Conservation (phyloP, 2,329 filamentous ascomycete genomes). For the Metarhizium guizhouense region DNA sequence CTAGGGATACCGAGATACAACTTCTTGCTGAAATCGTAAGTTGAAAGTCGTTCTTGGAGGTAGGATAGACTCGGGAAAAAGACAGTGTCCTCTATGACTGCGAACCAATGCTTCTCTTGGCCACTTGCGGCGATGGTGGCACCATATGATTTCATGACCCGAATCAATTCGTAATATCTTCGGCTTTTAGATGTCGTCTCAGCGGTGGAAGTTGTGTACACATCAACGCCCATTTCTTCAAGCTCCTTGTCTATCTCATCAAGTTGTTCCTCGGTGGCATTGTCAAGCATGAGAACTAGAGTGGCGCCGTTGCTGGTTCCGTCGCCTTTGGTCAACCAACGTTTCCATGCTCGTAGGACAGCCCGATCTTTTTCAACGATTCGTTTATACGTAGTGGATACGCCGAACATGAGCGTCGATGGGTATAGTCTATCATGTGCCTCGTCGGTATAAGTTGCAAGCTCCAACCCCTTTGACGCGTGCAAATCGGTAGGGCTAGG, state of each 20-base stretch:
- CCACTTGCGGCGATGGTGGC: constrained; percentile 25
- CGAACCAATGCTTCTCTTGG: constrained; percentile 31
- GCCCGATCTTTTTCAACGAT: constrained; percentile 28
- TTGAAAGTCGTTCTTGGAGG: constrained; percentile 28
- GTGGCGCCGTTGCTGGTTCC: constrained; percentile 33
- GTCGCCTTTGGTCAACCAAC: constrained; percentile 35
- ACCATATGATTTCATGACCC: constrained; percentile 22
- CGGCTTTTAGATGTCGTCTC: constrained; percentile 21
- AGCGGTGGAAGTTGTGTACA: constrained; percentile 23
- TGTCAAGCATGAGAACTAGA: constrained; percentile 32
- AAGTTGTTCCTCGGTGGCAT: constrained; percentile 24
- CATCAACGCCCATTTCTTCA: constrained; percentile 28
- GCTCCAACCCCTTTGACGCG: constrained; percentile 19
- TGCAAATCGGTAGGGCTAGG: constrained; percentile 17
- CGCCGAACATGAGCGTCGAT: constrained; percentile 31
- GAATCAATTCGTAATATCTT: constrained; percentile 29
- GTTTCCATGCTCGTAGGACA: constrained; percentile 32
- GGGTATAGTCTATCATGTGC: constrained; percentile 26
- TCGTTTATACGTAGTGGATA: constrained; percentile 33
- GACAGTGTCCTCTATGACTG: constrained; percentile 35
- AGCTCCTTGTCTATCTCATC: constrained; percentile 22
- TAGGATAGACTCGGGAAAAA: constrained; percentile 34
- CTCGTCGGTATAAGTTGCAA: constrained; percentile 23
- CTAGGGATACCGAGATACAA: constrained; percentile 35
- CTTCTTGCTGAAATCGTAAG: constrained; percentile 22